phyloP scores from a whole-genome alignment of 148 eudicot genomes.

The Rhododendron simsii region DNA sequence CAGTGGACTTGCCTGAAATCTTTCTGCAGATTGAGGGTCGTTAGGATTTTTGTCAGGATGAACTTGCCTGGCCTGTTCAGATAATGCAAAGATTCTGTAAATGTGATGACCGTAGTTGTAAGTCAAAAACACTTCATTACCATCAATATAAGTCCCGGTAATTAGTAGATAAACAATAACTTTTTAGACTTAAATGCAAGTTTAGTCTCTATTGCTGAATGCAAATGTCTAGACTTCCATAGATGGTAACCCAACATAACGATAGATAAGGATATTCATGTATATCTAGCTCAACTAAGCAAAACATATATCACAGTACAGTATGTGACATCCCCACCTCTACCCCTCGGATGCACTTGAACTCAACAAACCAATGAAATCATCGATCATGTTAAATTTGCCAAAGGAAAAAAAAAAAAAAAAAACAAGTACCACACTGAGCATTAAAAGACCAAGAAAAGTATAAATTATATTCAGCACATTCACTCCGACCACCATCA shows the following conservation, averaged over 20 bases:
- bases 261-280: not conserved
- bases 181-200: not conserved
- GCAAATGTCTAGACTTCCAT: not conserved
- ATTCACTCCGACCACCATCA: not conserved
- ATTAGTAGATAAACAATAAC: not conserved
- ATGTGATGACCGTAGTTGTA: not conserved
- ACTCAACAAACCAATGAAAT: not conserved
- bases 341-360: not conserved
- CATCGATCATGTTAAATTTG: not conserved
- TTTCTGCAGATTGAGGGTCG: constrained; percentile 88
- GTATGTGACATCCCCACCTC: not conserved
- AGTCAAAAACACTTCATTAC: not conserved
- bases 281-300: not conserved
- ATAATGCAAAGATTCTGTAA: not conserved
- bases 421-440: not conserved
- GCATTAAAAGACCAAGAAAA: not conserved
- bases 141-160: not conserved
- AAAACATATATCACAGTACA: not conserved
- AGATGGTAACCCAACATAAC: not conserved
- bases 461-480: not conserved
- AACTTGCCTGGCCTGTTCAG: constrained; percentile 77
- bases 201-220: not conserved
- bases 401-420: not conserved
- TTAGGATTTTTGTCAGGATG: constrained; percentile 91
- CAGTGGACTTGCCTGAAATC: constrained; percentile 70